Percentiles rank a stretch among this genome's conserved stretches.
phyloP scores from a whole-genome alignment of 345 rosid species.

The Salix suchowensis region DNA sequence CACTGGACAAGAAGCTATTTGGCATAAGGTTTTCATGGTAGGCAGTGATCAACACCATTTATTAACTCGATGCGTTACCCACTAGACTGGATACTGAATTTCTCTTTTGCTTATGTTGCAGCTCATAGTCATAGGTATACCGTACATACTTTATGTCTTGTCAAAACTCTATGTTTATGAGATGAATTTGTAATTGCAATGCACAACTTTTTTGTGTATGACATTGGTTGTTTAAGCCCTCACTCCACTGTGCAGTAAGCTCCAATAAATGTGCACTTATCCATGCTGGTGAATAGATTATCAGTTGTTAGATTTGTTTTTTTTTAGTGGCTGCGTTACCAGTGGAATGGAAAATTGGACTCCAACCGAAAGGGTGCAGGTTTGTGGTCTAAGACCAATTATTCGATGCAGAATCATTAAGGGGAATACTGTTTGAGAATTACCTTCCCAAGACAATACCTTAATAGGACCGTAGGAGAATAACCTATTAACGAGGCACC shows the following conservation, averaged over 20 bases:
- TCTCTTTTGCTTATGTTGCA: neutral
- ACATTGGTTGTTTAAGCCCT: too few species aligned
- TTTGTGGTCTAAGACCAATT: neutral
- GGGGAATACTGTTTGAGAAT: neutral
- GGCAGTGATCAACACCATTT: neutral
- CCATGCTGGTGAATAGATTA: neutral
- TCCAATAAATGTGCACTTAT: neutral
- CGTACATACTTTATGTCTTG: neutral
- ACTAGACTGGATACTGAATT: neutral
- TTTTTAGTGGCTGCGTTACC: neutral
- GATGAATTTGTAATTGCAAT: too few species aligned
- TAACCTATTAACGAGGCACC: too few species aligned
- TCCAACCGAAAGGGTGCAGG: too few species aligned
- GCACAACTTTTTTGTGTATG: too few species aligned
- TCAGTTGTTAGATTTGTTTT: neutral
- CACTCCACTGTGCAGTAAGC: neutral
- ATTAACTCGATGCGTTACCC: neutral
- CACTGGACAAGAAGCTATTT: slow-evolving; percentile 87
- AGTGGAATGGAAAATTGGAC: too few species aligned
- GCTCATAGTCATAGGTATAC: neutral
- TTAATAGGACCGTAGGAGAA: neutral
- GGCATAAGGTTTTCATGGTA: slow-evolving; percentile 93
- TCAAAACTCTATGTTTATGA: too few species aligned
- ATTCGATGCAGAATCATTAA: neutral
- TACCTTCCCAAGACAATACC: neutral